Base-by-base conservation (phyloP, 1,284 basidiomycete species). In the Leccinum subfulvum region DNA sequence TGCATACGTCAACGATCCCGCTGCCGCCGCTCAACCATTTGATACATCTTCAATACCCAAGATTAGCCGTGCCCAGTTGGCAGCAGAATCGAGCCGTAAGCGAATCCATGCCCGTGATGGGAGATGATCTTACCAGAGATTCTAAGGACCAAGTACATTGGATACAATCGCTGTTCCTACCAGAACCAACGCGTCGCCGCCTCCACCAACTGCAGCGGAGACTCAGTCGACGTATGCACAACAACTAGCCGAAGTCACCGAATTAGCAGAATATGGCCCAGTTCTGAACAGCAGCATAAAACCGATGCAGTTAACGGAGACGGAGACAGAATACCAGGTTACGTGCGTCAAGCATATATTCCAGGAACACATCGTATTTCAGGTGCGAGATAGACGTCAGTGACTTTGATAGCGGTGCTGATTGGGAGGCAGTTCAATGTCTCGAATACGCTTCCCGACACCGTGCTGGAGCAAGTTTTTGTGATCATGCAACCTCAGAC, bases 391-490 rank as follows among this genome's bases (percentile, higher is more conserved):
- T 33, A 21, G 49, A 56, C 23, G 39, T 49, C 26, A 26, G 7
- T 18, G 11, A 30, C 55, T 9, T 21, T 14, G 35, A 14, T 53
- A 18, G 14, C 4, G 30, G 37, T 52, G 41, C 65, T 69, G 35
- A 68, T 57, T 56, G 55, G 2, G 39, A 56, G 44, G 26, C 41
- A 99, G 91, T 98, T 95, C 86, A 98, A 98, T 79, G 88, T 99
- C 58, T 94, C 94, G 63, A 99, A 99, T 76, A 99, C 97, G n/a
- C 84, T 99, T 60, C 90, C 95, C n/a, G 97, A 99, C 75, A 96
- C 94, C 3, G 91, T 99, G 5, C 82, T 99, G 64, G 97, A 99
- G 76, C 89, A 96, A 69, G 94, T 97, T 18, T 92, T 95, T n/a
- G 93, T 99, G 11, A 84, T 95, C 69, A 97, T 98, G 89, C 85